phyloP scores from a whole-genome alignment of 2,329 filamentous ascomycete species.

The Rasamsonia emersonii region DNA sequence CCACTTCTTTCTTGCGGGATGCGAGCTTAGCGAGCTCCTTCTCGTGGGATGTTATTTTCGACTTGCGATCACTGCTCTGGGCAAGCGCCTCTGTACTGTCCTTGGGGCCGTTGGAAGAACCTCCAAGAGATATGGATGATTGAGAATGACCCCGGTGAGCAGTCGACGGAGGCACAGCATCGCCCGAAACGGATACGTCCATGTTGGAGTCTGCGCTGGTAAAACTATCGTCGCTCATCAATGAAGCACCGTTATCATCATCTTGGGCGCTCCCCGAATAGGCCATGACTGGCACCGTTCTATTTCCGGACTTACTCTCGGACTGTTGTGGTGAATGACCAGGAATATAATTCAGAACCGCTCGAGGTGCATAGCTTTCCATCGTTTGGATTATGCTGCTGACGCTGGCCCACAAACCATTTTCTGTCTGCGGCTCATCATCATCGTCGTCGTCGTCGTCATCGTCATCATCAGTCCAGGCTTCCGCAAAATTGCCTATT shows the following conservation, averaged over 20 bases:
- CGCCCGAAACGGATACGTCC: neutral
- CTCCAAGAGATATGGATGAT: too few relatives aligned
- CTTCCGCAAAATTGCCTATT: neutral
- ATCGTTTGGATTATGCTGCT: conserved; percentile 31
- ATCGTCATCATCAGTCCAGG: conserved; percentile 6
- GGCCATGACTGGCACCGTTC: neutral
- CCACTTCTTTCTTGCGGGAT: conserved; percentile 30
- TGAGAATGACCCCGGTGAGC: too few relatives aligned
- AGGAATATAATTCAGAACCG: conserved; percentile 42
- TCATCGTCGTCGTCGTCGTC: conserved; percentile 12
- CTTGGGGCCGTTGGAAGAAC: too few relatives aligned
- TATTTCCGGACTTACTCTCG: conserved; percentile 1
- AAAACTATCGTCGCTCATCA: conserved; percentile 17
- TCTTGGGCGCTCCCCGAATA: conserved; percentile 1
- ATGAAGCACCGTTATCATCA: conserved; percentile 14
- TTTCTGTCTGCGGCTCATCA: conserved; percentile 13
- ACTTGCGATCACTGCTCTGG: conserved; percentile 15
- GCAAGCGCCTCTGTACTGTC: too few relatives aligned
- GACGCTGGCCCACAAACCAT: conserved; percentile 28
- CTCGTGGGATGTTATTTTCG: conserved; percentile 28
- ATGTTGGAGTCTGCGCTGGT: conserved; percentile 21
- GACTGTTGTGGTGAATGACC: conserved; percentile 14
- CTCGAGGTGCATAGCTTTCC: conserved; percentile 45
- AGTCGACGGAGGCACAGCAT: too few relatives aligned
- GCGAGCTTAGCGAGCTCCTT: conserved; percentile 37